Base-by-base conservation (phyloP, 306 rosid genomes). In the Dryas alaskensis region DNA sequence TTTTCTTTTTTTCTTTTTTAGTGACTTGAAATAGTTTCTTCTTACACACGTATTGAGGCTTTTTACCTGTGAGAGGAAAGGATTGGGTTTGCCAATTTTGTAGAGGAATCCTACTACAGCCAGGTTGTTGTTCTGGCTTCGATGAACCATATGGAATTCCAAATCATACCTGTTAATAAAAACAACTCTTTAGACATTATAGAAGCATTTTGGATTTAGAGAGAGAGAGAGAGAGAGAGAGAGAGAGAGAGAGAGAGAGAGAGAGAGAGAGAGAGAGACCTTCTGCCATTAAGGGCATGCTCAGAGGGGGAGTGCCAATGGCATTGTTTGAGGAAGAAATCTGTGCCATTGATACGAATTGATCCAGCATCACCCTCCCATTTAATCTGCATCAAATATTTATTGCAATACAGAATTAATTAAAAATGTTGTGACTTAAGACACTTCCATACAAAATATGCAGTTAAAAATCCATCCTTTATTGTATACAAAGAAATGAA, bases 261-360 rank as follows among this genome's bases (percentile, higher is more conserved):
- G 47, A 44, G 55, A 52, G 17, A 39, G 68, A 64, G 19, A 68
- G 58, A 69, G 58, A 48, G 13, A 7, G 39, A 85, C 97, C 87
- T 88, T 14, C 68, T 78, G 64, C 93, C 92, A 57, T 92, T 85
- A 72, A 92, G 66, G 71, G 96, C 43, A 25, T 92, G 98, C 70
- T 92, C 96, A 0, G 98, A 86, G 67, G 96, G 96, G 10, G 92
- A 78, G 72, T 92, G 98, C 93, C 96, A 92, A 44, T 92, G 98
- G 22, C 85, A 54, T 73, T 88, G 96, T 9, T 65, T 79, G 46
- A 92, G 89, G 57, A 76, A 66, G 75, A 77, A 92, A 1, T 85
- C 40, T 0, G 87, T 87, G 63, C 88, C 96, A 14, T 86, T 86
- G 67, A 92, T 80, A 43, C 31, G 13, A 51, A 85, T 60, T 43